phyloP scores from a whole-genome alignment of 1,139 yeast genomes.

The Yamadazyma siamensis region DNA sequence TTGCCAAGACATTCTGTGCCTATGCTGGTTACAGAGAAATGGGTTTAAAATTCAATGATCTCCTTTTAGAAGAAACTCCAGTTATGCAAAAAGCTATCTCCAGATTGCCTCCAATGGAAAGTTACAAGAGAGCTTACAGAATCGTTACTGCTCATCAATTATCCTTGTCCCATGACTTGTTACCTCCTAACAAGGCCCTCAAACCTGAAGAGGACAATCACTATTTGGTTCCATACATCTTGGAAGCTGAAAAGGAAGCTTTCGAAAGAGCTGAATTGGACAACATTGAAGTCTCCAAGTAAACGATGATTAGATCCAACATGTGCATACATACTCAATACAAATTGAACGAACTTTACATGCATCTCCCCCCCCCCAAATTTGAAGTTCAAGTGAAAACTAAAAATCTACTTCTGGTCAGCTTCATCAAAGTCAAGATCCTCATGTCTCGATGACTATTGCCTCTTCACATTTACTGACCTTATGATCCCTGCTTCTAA shows the following conservation, averaged over 20 bases:
- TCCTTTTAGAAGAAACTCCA: slow-evolving; percentile 84
- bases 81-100: slow-evolving; percentile 80
- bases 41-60: slow-evolving; percentile 87
- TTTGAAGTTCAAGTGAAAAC: too few relatives aligned
- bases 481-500: too few relatives aligned
- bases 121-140: slow-evolving; percentile 91
- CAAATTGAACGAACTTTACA: too few relatives aligned
- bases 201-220: slow-evolving; percentile 82
- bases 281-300: slow-evolving; percentile 50
- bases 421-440: too few relatives aligned
- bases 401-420: too few relatives aligned
- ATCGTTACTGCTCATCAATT: slow-evolving; percentile 88
- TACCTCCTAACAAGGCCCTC: slow-evolving; percentile 77
- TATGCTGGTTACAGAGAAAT: slow-evolving; percentile 89
- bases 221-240: slow-evolving; percentile 81
- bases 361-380: too few relatives aligned
- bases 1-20: slow-evolving; percentile 68
- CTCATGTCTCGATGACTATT: too few relatives aligned
- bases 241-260: slow-evolving; percentile 93
- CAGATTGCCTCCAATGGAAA: slow-evolving; percentile 80
- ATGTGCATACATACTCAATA: too few relatives aligned
- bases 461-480: too few relatives aligned
- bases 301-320: too few relatives aligned
- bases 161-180: slow-evolving; percentile 76
- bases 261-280: slow-evolving; percentile 86